Evolutionary conservation across 2,329 filamentous ascomycete genomes (phyloP).

Genomic region (Penicillium glabrum): DNA sequence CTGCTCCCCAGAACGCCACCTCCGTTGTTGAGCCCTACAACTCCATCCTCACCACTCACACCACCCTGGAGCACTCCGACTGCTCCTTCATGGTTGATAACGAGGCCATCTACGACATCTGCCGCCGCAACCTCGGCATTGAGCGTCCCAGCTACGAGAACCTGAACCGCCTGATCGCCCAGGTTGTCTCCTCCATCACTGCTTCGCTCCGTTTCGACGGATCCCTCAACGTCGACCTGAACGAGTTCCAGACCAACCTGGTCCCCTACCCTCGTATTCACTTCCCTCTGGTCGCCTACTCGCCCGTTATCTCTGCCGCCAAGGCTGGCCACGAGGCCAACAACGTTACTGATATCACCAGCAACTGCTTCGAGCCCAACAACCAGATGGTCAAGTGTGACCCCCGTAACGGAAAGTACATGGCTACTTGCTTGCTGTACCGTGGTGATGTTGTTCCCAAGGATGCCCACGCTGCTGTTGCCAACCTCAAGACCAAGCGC

Average conservation of each 20-base stretch:
- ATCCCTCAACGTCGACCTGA: constrained; percentile 97
- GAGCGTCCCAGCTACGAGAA: constrained; percentile 99
- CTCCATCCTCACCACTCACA: constrained; percentile 98
- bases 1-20: constrained; percentile 92
- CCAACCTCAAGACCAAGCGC: constrained; percentile 97
- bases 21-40: constrained; percentile 99
- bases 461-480: constrained; percentile 88
- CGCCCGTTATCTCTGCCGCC: constrained; percentile 88
- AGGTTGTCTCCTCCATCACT: constrained; percentile 98
- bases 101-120: constrained; percentile 99
- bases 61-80: constrained; percentile 98
- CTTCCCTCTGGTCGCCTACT: constrained; percentile 96
- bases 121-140: constrained; percentile 93
- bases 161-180: constrained; percentile 96
- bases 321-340: constrained; percentile 98
- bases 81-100: constrained; percentile 99
- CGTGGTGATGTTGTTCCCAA: constrained; percentile 97
- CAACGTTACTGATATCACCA: constrained; percentile 97
- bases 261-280: constrained; percentile 98
- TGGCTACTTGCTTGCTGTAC: constrained; percentile 98
- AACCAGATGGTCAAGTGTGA: constrained; percentile 99
- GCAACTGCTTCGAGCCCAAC: constrained; percentile 99
- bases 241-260: constrained; percentile 99
- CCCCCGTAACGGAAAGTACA: constrained; percentile 98
- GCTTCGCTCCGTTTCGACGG: constrained; percentile 98